phyloP scores from a whole-genome alignment of 1,284 basidiomycete species.

The Somion occarium region DNA sequence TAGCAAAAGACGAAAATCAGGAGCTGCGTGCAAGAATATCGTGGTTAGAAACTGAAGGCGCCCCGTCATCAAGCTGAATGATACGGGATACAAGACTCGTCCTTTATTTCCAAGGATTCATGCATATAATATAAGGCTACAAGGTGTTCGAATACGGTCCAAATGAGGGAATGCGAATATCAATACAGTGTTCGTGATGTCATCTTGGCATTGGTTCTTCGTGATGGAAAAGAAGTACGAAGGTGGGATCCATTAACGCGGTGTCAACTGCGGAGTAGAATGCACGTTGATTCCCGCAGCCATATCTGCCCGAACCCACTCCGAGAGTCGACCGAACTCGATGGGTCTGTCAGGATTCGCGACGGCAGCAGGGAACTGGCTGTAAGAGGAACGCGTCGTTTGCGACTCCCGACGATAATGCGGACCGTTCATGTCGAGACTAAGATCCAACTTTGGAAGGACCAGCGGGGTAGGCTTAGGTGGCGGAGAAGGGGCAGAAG shows the following conservation, averaged over 20 bases:
- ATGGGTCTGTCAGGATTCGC: slow-evolving; percentile 52
- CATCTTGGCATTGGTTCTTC: background rate
- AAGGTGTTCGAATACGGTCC: background rate
- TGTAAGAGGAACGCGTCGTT: slow-evolving; percentile 18
- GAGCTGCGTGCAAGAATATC: slow-evolving; percentile 32
- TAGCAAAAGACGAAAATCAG: slow-evolving; percentile 34
- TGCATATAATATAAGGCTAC: background rate
- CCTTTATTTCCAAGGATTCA: background rate
- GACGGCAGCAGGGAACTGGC: slow-evolving; percentile 36
- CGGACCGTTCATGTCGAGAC: background rate
- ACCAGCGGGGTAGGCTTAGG: background rate
- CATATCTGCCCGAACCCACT: slow-evolving; percentile 53
- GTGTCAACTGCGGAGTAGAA: background rate
- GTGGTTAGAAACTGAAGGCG: slow-evolving; percentile 11
- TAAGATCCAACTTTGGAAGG: slow-evolving; percentile 3
- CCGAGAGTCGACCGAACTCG: slow-evolving; percentile 41
- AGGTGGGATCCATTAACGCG: background rate
- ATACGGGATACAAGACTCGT: background rate
- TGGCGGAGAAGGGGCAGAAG: slow-evolving; percentile 11
- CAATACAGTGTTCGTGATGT: background rate
- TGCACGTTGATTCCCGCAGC: background rate
- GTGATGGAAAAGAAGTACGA: background rate
- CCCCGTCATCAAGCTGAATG: background rate
- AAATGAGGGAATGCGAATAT: background rate
- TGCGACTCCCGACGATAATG: background rate